Base-by-base conservation (phyloP, 2,329 filamentous ascomycete genomes). In the Zalaria sp. region DNA sequence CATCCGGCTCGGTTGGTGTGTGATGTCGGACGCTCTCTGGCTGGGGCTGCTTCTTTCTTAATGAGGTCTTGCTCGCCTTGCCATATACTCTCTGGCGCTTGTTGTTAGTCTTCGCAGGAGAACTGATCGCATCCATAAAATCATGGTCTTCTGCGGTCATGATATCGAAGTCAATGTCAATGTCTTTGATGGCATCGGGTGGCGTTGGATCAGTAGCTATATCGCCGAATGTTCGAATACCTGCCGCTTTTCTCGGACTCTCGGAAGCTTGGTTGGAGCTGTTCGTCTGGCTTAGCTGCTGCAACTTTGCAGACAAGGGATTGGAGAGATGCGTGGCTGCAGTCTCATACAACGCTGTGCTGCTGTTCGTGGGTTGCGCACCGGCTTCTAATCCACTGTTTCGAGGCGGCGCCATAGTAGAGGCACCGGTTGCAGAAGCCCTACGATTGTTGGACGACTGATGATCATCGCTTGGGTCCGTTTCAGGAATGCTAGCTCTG, bases 251-350 rank as follows among this genome's bases (percentile, higher is more conserved):
- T 25, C 53, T 49, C 10, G 57, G 58, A n/a, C 57, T 57, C 6
- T 54, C 51, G 5, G 51, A 46, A 4, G 47, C 48, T 4, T 27
- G 25, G 5, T 29, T n/a, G n/a, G 43, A 44, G 27, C 18, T 41
- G 27, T 38, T 38, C n/a, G 7, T 27, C 32, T 41, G 35, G 25
- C 27, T 36, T 37, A 34, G 37, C 4, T 7, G 40, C 38, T 25
- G 50, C 44, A 25, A 50, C 50, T 52, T 53, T 9, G 25, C 11
- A 10, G 43, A 46, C 18, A 43, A 45, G 26, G 46, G 57, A 5
- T 44, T 47, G 10, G 56, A 55, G 5, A 59, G 50, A 36, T 65
- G 57, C 35, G 65, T 62, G 37, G 53, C 56, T 11, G 63, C 64
- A n/a, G 63, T 60, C 4, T 55, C 55, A 42, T 50, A 58, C 2